These are phyloP conservation scores for Aspergillus conjunctus DNA, from an alignment of 495 filamentous ascomycete genomes.

Conservation along the genomic window DNA sequence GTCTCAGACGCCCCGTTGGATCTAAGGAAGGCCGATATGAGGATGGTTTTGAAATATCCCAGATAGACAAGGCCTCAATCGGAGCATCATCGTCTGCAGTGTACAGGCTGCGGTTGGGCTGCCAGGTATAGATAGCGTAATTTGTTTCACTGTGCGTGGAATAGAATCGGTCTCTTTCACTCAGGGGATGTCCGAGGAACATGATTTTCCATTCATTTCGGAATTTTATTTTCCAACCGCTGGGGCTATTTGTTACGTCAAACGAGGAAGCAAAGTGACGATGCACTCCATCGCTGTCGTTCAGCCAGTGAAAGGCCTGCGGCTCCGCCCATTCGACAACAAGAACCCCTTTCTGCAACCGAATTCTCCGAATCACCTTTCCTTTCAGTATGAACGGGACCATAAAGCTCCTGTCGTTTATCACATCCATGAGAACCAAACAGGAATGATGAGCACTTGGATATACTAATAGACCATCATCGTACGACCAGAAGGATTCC, in stretches of 20 bases:
- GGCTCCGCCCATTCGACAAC: constrained; percentile 69
- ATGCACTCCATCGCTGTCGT: constrained; percentile 59
- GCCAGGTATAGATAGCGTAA: constrained; percentile 70
- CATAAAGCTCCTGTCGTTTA: constrained; percentile 41
- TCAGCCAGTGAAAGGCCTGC: constrained; percentile 58
- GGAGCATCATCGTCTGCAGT: constrained; percentile 58
- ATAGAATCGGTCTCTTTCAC: constrained; percentile 63
- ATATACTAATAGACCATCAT: constrained; percentile 61
- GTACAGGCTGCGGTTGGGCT: constrained; percentile 61
- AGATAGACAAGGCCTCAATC: constrained; percentile 64
- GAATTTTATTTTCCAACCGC: constrained; percentile 50
- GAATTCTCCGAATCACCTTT: constrained; percentile 60
- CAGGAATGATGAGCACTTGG: constrained; percentile 43
- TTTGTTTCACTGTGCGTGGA: constrained; percentile 63
- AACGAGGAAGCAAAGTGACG: constrained; percentile 68
- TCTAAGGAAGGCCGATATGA: constrained; percentile 58
- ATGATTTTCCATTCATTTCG: constrained; percentile 74
- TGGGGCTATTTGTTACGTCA: constrained; percentile 41
- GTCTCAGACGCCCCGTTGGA: constrained; percentile 43
- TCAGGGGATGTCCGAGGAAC: constrained; percentile 62
- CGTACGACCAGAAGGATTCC: constrained; percentile 63
- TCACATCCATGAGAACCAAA: constrained; percentile 58
- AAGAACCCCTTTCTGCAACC: constrained; percentile 57
- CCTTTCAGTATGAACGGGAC: constrained; percentile 58
- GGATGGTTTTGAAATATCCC: constrained; percentile 63